These are phyloP conservation scores for Cruciata laevipes DNA, from an alignment of 257 asterid species.

Conservation along the genomic window DNA sequence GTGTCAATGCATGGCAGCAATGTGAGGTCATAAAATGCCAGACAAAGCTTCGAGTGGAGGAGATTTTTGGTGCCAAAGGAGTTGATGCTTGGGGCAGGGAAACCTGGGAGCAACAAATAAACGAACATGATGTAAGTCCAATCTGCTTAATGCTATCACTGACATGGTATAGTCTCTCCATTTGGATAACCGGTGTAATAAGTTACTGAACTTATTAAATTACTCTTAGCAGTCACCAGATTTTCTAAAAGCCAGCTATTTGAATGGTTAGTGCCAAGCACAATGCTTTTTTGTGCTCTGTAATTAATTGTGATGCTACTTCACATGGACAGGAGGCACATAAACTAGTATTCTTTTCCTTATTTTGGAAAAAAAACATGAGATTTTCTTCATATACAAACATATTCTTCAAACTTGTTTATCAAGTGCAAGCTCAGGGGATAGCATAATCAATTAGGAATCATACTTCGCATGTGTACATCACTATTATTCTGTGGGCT, in stretches of 20 bases:
- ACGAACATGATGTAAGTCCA: constrained; percentile 55
- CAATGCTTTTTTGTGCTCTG: not conserved
- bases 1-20: constrained; percentile 38
- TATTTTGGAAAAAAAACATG: not conserved
- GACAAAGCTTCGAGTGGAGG: constrained; percentile 56
- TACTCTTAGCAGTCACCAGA: not conserved
- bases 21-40: constrained; percentile 48
- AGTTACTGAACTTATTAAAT: not conserved
- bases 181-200: constrained; percentile 1
- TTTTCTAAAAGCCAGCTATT: not conserved
- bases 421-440: not conserved
- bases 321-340: not conserved
- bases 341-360: not conserved
- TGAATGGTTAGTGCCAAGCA: not conserved
- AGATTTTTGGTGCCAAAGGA: constrained; percentile 68
- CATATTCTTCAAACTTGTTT: not conserved
- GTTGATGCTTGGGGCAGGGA: constrained; percentile 56
- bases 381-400: not conserved
- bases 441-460: not conserved
- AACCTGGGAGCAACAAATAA: constrained; percentile 53
- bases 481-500: not conserved
- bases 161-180: not conserved
- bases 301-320: not conserved
- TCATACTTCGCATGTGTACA: not conserved
- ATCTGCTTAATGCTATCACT: not conserved